Conservation (phyloP, 176 grass and related monocot genomes). For the Raddia guianensis region DNA sequence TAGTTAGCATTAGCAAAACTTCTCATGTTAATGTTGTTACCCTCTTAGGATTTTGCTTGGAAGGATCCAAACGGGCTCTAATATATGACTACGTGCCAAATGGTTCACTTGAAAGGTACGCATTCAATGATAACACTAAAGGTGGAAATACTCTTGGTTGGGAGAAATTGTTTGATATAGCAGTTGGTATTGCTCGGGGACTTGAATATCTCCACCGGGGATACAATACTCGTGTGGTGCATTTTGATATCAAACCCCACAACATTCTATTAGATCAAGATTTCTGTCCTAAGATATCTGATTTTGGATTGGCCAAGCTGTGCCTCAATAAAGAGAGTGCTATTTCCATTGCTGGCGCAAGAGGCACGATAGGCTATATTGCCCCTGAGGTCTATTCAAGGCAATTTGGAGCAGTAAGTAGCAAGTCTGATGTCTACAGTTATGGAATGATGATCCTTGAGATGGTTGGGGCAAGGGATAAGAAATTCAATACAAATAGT, state of each 20-base stretch:
- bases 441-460: constrained; percentile 69
- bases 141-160: constrained; percentile 12
- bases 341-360: constrained; percentile 39
- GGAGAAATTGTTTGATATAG: constrained; percentile 53
- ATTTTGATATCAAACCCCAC: constrained; percentile 55
- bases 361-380: constrained; percentile 47
- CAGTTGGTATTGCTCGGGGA: constrained; percentile 51
- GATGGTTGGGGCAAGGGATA: constrained; percentile 54
- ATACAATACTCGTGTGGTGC: constrained; percentile 44
- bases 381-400: constrained; percentile 37
- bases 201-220: constrained; percentile 47
- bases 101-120: constrained; percentile 44
- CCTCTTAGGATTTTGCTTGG: constrained; percentile 45
- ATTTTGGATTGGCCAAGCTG: constrained; percentile 48
- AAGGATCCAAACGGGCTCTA: constrained; percentile 47
- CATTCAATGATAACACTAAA: background rate
- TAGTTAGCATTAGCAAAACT: constrained; percentile 45
- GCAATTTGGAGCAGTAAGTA: constrained; percentile 41
- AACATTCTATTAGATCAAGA: constrained; percentile 45
- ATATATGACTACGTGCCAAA: constrained; percentile 56
- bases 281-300: constrained; percentile 45
- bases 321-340: constrained; percentile 34
- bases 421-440: constrained; percentile 66
- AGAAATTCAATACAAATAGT: background rate
- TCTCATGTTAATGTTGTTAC: constrained; percentile 53